Evolutionary conservation across 352 stramenopile species (phyloP).

Genomic region (Elongisporangium prolatum): DNA sequence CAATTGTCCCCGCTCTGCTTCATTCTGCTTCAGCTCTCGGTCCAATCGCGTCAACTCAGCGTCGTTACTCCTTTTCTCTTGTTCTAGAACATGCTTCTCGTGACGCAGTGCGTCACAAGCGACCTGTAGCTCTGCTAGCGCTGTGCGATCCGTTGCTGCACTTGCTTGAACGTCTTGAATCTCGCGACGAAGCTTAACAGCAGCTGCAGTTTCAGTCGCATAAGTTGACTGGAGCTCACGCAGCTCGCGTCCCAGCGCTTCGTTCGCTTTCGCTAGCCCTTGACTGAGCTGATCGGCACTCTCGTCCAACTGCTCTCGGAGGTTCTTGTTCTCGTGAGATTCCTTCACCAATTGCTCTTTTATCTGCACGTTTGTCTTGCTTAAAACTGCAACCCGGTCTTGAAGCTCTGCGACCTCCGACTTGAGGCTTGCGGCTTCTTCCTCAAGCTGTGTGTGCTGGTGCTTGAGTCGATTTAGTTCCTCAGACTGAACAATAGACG

Average conservation of each 20-base stretch:
- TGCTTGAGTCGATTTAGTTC: slow-evolving; percentile 13
- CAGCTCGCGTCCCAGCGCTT: slow-evolving; percentile 1
- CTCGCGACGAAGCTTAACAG: background rate
- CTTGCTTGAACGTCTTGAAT: slow-evolving; percentile 1
- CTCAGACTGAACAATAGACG: slow-evolving; percentile 2
- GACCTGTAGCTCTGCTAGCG: slow-evolving; percentile 11
- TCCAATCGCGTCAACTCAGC: slow-evolving; percentile 18
- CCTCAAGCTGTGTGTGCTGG: slow-evolving; percentile 11
- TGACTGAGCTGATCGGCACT: slow-evolving; percentile 6
- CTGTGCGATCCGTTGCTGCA: slow-evolving; percentile 7
- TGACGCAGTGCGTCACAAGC: slow-evolving; percentile 17
- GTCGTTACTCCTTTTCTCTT: slow-evolving; percentile 11
- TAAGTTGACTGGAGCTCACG: background rate
- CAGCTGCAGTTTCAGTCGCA: background rate
- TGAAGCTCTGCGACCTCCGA: slow-evolving; percentile 22
- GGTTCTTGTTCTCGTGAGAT: slow-evolving; percentile 32
- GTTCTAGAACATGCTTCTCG: slow-evolving; percentile 18
- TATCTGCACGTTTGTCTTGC: slow-evolving; percentile 24
- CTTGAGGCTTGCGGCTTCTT: slow-evolving; percentile 15
- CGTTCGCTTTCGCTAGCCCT: slow-evolving; percentile 4
- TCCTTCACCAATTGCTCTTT: slow-evolving; percentile 42
- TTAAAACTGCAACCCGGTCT: slow-evolving; percentile 18
- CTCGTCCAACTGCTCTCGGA: slow-evolving; percentile 24
- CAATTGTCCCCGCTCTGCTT: background rate
- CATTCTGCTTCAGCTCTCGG: slow-evolving; percentile 10